These are phyloP conservation scores for Begonia fuchsioides DNA, from an alignment of 306 rosid genomes.

Conservation along the genomic window DNA sequence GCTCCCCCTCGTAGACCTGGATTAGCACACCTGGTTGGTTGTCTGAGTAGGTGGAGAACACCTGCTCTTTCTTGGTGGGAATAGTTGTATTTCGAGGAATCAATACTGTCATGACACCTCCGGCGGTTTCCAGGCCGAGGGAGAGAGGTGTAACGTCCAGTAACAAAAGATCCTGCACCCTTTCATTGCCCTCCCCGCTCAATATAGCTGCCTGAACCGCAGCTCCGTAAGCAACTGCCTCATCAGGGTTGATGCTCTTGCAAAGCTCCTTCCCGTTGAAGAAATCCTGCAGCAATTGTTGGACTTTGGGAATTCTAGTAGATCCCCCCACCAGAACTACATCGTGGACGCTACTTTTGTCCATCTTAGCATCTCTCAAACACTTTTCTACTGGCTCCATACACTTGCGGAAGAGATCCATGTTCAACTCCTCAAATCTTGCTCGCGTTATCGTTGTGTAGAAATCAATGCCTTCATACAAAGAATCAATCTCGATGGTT, in stretches of 20 bases:
- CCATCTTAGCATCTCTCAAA: conserved; percentile 18
- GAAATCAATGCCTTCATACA: conserved; percentile 22
- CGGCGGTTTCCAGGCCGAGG: conserved; percentile 24
- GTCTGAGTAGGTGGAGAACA: conserved; percentile 12
- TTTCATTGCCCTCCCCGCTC: conserved; percentile 25
- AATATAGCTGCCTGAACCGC: conserved; percentile 31
- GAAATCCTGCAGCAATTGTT: conserved; percentile 23
- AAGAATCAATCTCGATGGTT: conserved; percentile 27
- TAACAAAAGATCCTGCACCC: conserved; percentile 21
- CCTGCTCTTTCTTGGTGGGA: conserved; percentile 19
- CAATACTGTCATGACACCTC: conserved; percentile 21
- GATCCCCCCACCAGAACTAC: conserved; percentile 33
- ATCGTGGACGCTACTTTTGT: conserved; percentile 18
- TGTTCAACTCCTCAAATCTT: conserved; percentile 21
- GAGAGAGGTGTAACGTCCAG: conserved; percentile 25
- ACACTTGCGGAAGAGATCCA: conserved; percentile 22
- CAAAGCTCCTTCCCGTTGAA: conserved; percentile 29
- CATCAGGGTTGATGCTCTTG: conserved; percentile 33
- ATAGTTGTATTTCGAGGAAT: conserved; percentile 30
- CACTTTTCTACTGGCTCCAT: conserved; percentile 32
- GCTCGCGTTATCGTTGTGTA: conserved; percentile 15
- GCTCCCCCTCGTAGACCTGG: conserved; percentile 27
- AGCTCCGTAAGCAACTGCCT: conserved; percentile 28
- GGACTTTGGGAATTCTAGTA: conserved; percentile 29
- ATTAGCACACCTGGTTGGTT: conserved; percentile 15